Evolutionary conservation across 2,329 filamentous ascomycete species (phyloP).

Genomic region (Drechslera avenae): DNA sequence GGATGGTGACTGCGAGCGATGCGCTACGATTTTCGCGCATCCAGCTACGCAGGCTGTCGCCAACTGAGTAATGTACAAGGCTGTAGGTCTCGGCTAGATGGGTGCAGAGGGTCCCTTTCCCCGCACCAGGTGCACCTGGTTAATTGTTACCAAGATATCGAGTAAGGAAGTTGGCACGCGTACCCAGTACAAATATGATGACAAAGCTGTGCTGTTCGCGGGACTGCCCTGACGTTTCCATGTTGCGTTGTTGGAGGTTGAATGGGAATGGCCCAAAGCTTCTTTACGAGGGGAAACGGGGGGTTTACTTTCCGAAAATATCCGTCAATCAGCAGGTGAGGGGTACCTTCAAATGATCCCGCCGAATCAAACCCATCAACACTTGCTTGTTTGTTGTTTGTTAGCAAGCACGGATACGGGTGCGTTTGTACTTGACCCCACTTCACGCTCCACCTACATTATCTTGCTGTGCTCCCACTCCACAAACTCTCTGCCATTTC

Average conservation of each 20-base stretch:
- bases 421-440: background rate
- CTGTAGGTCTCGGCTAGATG: background rate
- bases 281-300: no score
- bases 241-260: background rate
- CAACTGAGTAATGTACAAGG: constrained; percentile 2
- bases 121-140: background rate
- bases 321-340: no score
- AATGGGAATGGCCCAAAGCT: no score
- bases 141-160: background rate
- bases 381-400: background rate
- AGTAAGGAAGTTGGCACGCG: background rate
- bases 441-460: no score
- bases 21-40: background rate
- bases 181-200: constrained; percentile 4
- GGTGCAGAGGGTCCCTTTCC: constrained; percentile 1
- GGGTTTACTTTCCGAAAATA: no score
- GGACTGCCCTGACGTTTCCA: background rate
- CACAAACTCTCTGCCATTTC: no score
- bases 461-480: no score
- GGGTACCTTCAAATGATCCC: no score
- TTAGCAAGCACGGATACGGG: background rate
- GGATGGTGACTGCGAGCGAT: constrained; percentile 1
- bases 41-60: constrained; percentile 3
- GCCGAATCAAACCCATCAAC: background rate
- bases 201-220: background rate